Evolutionary conservation across 2,329 filamentous ascomycete genomes (phyloP), one percentile per base, ranked within the genome.

Genomic region (Exophiala alcalophila): DNA sequence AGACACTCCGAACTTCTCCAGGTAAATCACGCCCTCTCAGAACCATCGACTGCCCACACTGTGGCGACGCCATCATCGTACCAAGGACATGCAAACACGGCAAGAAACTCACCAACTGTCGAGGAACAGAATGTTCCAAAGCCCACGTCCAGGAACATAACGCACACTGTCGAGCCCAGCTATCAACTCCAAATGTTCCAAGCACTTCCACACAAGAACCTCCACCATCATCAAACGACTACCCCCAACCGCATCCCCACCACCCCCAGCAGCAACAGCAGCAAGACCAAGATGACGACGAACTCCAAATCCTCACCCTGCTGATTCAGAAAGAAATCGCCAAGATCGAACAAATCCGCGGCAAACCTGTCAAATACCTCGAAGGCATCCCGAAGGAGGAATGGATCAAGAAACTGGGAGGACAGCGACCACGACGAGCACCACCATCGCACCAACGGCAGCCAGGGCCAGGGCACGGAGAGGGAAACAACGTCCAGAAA

Each of bases 61-160:
- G 44, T 23, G 12, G 18, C 10, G 34, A 39, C 12, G 14, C 18
- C 15, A 48, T 48, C 34, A 32, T 35, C n/a, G 26, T 48, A 5
- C 44, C 44, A 15, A 33, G 16, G 15, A 20, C 23, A 10, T 48
- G 44, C 34, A 48, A 40, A 20, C 44, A 48, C 26, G 44, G 40
- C 39, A 48, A 43, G 35, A 48, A 48, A 28, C 34, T 40, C 28
- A 35, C 44, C 44, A 48, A 48, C 20, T 48, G 44, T 24, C 44
- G 32, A 23, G 40, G 44, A 20, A 48, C 44, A 8, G 44, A 26
- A 3, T 48, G 44, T 19, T 25, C 24, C 15, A 43, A 39, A 7
- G 39, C 44, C 10, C 44, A 48, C 12, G 21, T 48, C 19, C 31
- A 25, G 7, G 44, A 38, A 9, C 44, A 48, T 25, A 27, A 39